A percentile compares a stretch with the other conserved stretches of the same genome.
phyloP scores from a whole-genome alignment of 2,329 filamentous ascomycete species.

The Bipolaris cookei region DNA sequence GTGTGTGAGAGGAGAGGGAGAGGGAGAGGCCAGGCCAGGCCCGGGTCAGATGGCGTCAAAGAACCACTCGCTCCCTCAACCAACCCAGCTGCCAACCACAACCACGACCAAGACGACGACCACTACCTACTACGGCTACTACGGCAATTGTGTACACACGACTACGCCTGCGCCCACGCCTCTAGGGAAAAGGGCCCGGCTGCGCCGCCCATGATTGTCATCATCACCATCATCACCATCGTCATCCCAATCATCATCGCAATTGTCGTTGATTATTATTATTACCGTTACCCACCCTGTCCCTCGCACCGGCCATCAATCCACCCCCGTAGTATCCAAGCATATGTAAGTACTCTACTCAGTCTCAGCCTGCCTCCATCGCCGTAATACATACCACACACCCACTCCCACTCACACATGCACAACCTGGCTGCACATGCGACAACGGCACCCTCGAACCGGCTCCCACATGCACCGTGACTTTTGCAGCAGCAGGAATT shows the following conservation, averaged over 20 bases:
- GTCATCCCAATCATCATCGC: no score
- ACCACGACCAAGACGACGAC: no score
- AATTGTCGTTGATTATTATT: no score
- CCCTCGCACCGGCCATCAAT: no score
- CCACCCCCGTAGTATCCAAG: no score
- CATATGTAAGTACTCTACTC: no score
- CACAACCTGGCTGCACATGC: not conserved
- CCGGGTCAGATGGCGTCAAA: constrained; percentile 17
- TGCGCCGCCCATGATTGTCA: constrained; percentile 2
- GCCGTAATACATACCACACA: constrained; percentile 1
- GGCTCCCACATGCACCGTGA: constrained; percentile 14
- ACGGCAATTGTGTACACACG: no score
- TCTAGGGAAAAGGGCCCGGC: constrained; percentile 1
- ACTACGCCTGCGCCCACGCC: not conserved
- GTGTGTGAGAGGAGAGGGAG: not conserved
- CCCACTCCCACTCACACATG: not conserved
- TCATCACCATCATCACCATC: no score
- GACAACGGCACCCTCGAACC: constrained; percentile 24
- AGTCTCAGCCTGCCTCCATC: constrained; percentile 7
- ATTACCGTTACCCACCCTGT: no score
- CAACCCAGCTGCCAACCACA: no score
- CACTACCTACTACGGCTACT: no score
- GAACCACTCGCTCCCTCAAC: constrained; percentile 11
- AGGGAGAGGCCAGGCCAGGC: not conserved
- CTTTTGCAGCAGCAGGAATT: constrained; percentile 19